A percentile compares a stretch with the other conserved stretches of the same genome.
Conservation (phyloP, 2,329 filamentous ascomycete genomes). For the Sporothrix mexicana region DNA sequence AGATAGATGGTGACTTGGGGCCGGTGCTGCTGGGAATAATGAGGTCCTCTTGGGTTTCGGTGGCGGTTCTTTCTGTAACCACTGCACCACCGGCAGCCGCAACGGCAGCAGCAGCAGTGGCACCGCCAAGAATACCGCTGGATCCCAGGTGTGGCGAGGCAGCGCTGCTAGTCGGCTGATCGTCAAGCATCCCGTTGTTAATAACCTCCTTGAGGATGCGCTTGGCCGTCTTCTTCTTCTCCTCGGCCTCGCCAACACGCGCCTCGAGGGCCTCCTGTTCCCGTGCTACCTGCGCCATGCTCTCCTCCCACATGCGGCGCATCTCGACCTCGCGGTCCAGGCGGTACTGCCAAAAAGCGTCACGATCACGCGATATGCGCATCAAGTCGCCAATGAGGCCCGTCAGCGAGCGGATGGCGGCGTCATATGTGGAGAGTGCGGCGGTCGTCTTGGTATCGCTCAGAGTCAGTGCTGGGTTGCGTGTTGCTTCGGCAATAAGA, state of each 20-base stretch:
- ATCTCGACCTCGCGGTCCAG: conserved; percentile 90
- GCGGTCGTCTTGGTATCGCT: conserved; percentile 77
- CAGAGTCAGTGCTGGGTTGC: conserved; percentile 73
- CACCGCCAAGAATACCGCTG: conserved; percentile 11
- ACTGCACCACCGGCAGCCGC: background rate
- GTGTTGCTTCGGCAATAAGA: conserved; percentile 71
- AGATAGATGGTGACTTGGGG: conserved; percentile 15
- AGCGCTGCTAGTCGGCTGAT: conserved; percentile 41
- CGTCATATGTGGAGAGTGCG: conserved; percentile 84
- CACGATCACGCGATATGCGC: conserved; percentile 90
- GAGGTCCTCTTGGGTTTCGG: background rate
- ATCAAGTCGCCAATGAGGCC: conserved; percentile 83
- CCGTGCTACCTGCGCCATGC: conserved; percentile 93
- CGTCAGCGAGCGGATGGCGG: conserved; percentile 85
- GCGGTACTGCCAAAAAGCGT: conserved; percentile 96
- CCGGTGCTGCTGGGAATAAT: background rate
- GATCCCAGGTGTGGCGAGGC: conserved; percentile 30
- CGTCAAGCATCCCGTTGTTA: conserved; percentile 56
- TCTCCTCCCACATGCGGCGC: conserved; percentile 97
- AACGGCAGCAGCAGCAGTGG: conserved; percentile 39
- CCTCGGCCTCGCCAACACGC: conserved; percentile 85
- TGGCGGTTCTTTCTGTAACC: background rate
- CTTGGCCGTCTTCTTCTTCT: conserved; percentile 88
- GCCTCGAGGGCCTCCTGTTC: conserved; percentile 93
- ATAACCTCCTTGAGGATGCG: conserved; percentile 85